Percentiles rank a stretch among this genome's conserved stretches.
Conservation (phyloP, 2,329 filamentous ascomycete species). For the Talaromyces sp. region DNA sequence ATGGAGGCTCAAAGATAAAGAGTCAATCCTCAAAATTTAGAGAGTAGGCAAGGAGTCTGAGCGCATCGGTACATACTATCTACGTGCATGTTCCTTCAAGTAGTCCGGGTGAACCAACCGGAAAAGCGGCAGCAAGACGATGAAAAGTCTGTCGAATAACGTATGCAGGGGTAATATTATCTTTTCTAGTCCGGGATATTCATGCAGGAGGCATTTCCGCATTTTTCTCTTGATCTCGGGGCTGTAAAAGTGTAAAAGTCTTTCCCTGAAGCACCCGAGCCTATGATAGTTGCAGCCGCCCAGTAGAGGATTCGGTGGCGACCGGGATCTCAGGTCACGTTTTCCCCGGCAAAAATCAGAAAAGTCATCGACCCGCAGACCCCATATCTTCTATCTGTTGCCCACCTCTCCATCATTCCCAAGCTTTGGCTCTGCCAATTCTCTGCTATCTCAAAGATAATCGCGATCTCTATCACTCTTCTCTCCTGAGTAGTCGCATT, state of each 20-base stretch:
- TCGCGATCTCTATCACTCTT: background rate
- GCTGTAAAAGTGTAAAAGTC: too few relatives aligned
- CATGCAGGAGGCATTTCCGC: background rate
- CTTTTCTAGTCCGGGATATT: too few relatives aligned
- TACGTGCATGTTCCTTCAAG: too few relatives aligned
- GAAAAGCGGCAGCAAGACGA: too few relatives aligned
- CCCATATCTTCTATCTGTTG: background rate
- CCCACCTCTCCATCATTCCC: background rate
- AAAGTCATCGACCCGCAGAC: background rate
- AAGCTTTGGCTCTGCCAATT: background rate
- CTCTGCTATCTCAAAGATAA: too few relatives aligned
- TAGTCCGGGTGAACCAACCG: too few relatives aligned
- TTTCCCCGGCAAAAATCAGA: constrained; percentile 1
- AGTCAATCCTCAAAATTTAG: too few relatives aligned
- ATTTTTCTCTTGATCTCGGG: background rate
- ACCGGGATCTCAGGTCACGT: constrained; percentile 1
- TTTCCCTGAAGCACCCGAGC: background rate
- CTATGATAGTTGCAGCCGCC: background rate
- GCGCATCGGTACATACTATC: too few relatives aligned
- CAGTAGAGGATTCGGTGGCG: background rate
- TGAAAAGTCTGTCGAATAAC: too few relatives aligned
- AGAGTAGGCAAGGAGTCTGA: too few relatives aligned
- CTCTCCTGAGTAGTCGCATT: background rate
- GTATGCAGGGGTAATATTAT: too few relatives aligned
- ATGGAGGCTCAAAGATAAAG: too few relatives aligned